A percentile compares a stretch with the other conserved stretches of the same genome.
phyloP scores from a whole-genome alignment of 352 stramenopile species.

The Globisporangium acanthophoron region DNA sequence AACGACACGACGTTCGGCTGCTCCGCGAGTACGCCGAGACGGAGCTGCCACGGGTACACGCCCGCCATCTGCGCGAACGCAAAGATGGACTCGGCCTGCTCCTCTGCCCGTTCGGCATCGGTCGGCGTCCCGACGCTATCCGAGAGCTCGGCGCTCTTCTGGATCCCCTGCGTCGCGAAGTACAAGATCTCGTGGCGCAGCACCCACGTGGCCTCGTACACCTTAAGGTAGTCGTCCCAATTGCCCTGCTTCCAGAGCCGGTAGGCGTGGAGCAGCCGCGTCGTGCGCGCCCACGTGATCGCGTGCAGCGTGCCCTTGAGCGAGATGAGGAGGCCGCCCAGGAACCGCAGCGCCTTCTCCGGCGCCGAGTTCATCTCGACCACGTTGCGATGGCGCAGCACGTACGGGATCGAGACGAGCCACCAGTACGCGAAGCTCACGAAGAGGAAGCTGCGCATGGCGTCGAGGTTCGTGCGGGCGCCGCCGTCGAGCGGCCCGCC shows the following conservation, averaged over 20 bases:
- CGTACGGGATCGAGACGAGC: slow-evolving; percentile 60
- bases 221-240: slow-evolving; percentile 85
- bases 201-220: slow-evolving; percentile 83
- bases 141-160: slow-evolving; percentile 24
- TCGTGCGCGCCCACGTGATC: slow-evolving; percentile 65
- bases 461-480: slow-evolving; percentile 68
- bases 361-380: slow-evolving; percentile 42
- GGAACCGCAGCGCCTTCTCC: slow-evolving; percentile 61
- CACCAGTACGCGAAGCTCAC: slow-evolving; percentile 71
- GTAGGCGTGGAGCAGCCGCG: slow-evolving; percentile 56
- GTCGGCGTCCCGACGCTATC: not conserved
- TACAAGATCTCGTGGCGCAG: slow-evolving; percentile 78
- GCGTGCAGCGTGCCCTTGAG: slow-evolving; percentile 61
- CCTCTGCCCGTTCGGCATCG: slow-evolving; percentile 3
- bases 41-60: slow-evolving; percentile 63
- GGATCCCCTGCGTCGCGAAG: slow-evolving; percentile 78
- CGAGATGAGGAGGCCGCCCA: slow-evolving; percentile 57
- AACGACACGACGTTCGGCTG: slow-evolving; percentile 58
- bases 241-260: slow-evolving; percentile 71
- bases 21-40: slow-evolving; percentile 37
- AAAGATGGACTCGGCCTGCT: slow-evolving; percentile 43
- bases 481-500: slow-evolving; percentile 27
- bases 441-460: slow-evolving; percentile 71
- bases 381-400: slow-evolving; percentile 51
- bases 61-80: slow-evolving; percentile 58